Base-by-base conservation (phyloP, 768 basidiomycete genomes). In the Kwoniella pini region DNA sequence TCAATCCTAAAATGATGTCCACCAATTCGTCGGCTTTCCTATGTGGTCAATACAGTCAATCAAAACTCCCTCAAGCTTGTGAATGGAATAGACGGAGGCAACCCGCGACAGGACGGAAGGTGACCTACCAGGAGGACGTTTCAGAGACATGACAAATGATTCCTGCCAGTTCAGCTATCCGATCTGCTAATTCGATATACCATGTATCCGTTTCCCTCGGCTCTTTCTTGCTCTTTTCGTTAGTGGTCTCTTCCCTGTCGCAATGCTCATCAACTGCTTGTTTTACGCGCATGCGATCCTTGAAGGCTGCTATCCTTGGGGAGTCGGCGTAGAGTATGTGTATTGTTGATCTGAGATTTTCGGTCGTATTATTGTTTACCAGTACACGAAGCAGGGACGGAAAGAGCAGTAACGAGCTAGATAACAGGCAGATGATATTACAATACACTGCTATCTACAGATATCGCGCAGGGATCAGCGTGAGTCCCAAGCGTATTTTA, bases 11-110 rank as follows among this genome's bases (percentile, higher is more conserved):
- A 13, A 65, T 60, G 19, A 65, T 46, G 57, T 65, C 58, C 3
- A 65, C 58, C 22, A 70, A 62, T 39, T 63, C 60, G 22, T 57
- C 57, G 1, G 43, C 56, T 49, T 57, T 56, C 69, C 69, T 70
- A 28, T 26, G n/a, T 22, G 15, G n/a, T 26, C 21, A 56, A 31
- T n/a, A n/a, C n/a, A n/a, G n/a, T n/a, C n/a, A n/a, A n/a, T n/a
- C n/a, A n/a, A n/a, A n/a, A n/a, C n/a, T n/a, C n/a, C n/a, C n/a
- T n/a, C n/a, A n/a, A n/a, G n/a, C n/a, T n/a, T n/a, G n/a, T n/a
- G n/a, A n/a, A n/a, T n/a, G n/a, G n/a, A n/a, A n/a, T n/a, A n/a
- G n/a, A n/a, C n/a, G n/a, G n/a, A n/a, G n/a, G n/a, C n/a, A n/a
- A 28, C 3, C 19, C 19, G 39, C 39, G 36, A n/a, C 13, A 38